Conservation (phyloP, 2,329 filamentous ascomycete genomes). For the Claviceps arundinis region DNA sequence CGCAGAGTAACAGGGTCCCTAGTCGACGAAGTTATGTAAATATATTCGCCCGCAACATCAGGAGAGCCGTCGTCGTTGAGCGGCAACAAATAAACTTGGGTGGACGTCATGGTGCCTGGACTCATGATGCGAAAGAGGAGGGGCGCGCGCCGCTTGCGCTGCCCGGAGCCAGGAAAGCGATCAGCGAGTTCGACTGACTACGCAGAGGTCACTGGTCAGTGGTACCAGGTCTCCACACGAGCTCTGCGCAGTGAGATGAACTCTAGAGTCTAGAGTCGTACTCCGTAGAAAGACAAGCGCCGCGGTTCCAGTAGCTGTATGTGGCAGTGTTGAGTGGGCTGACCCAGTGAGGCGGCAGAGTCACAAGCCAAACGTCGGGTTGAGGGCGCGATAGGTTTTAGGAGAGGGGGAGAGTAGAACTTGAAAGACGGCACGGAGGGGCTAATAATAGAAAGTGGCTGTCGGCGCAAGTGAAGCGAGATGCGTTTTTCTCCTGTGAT, state of each 20-base stretch:
- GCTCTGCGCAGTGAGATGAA: neutral
- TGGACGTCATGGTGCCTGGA: conserved; percentile 49
- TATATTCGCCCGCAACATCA: conserved; percentile 76
- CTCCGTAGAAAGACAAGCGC: too few relatives aligned
- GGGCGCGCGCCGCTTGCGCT: conserved; percentile 8
- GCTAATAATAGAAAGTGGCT: neutral
- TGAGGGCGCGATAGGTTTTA: neutral
- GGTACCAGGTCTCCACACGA: conserved; percentile 1
- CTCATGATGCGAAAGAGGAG: conserved; percentile 34
- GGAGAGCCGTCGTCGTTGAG: conserved; percentile 90
- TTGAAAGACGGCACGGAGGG: neutral
- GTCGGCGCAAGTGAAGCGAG: neutral
- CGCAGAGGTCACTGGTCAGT: too few relatives aligned
- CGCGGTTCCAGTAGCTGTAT: neutral
- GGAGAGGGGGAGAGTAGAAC: neutral
- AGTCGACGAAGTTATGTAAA: conserved; percentile 70
- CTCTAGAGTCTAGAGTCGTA: neutral
- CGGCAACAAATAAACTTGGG: conserved; percentile 73
- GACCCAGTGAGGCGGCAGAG: neutral
- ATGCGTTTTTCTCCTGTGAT: neutral
- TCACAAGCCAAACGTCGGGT: neutral
- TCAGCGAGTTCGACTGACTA: neutral
- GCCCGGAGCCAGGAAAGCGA: conserved; percentile 9
- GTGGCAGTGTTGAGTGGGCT: neutral
- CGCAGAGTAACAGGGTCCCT: conserved; percentile 66